These are phyloP conservation scores for Lepidopterella palustris DNA, from an alignment of 495 filamentous ascomycete species.

Conservation along the genomic window DNA sequence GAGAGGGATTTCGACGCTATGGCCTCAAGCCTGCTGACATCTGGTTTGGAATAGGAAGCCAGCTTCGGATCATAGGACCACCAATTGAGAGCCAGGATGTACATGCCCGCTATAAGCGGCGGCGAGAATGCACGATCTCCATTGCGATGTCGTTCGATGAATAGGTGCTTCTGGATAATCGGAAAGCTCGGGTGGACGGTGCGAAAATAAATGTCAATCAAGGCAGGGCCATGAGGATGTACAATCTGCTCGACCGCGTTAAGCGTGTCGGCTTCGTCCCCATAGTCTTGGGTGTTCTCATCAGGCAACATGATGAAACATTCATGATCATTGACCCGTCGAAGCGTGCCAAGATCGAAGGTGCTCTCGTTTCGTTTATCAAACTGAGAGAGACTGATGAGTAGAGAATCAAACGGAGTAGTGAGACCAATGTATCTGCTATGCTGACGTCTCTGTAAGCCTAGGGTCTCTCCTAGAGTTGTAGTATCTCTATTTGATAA, in stretches of 20 bases:
- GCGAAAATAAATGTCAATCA: conserved; percentile 83
- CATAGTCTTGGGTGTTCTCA: conserved; percentile 52
- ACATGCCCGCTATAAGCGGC: conserved; percentile 79
- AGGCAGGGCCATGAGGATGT: conserved; percentile 67
- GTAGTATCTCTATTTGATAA: conserved; percentile 17
- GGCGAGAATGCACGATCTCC: conserved; percentile 74
- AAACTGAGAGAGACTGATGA: conserved; percentile 65
- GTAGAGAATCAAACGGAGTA: conserved; percentile 64
- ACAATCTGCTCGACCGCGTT: conserved; percentile 79
- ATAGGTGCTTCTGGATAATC: conserved; percentile 79
- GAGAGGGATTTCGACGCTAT: conserved; percentile 65
- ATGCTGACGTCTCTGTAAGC: conserved; percentile 36
- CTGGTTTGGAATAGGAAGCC: conserved; percentile 58
- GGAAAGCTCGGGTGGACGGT: conserved; percentile 87
- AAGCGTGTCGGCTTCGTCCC: conserved; percentile 57
- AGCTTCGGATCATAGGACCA: conserved; percentile 69
- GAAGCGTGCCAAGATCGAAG: conserved; percentile 59
- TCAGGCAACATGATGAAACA: conserved; percentile 79
- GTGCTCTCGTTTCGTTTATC: conserved; percentile 66
- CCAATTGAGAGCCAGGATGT: conserved; percentile 85
- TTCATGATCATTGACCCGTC: conserved; percentile 73
- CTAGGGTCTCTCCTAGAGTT: conserved; percentile 36
- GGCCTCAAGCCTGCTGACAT: conserved; percentile 69
- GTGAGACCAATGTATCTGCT: conserved; percentile 42
- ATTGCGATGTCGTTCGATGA: conserved; percentile 74